A percentile compares a stretch with the other conserved stretches of the same genome.
Evolutionary conservation across 805 yeast species (phyloP).

Genomic region (Candida chilensis): DNA sequence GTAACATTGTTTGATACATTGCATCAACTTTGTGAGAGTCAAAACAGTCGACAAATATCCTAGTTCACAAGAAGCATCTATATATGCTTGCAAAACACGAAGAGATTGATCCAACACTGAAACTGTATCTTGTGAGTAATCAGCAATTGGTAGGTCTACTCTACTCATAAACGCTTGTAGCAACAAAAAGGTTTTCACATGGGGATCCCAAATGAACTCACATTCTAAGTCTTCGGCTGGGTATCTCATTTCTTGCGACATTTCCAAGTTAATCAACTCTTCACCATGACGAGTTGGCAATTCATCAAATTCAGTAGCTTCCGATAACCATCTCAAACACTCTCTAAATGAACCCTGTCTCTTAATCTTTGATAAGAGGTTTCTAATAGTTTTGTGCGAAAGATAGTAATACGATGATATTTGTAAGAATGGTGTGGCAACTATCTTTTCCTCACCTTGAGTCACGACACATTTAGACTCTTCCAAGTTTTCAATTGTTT

Average conservation of each 20-base stretch:
- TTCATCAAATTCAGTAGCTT: slow-evolving; percentile 77
- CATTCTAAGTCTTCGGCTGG: slow-evolving; percentile 46
- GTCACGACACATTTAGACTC: slow-evolving; percentile 63
- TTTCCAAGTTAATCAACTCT: slow-evolving; percentile 75
- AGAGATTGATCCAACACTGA: slow-evolving; percentile 90
- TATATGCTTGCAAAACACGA: slow-evolving; percentile 87
- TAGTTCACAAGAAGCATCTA: slow-evolving; percentile 81
- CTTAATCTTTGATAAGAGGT: slow-evolving; percentile 44
- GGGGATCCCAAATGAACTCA: slow-evolving; percentile 79
- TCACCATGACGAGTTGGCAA: slow-evolving; percentile 90
- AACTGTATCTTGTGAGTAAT: slow-evolving; percentile 87
- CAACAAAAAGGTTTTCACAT: slow-evolving; percentile 66
- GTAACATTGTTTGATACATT: slow-evolving; percentile 77
- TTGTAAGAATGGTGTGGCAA: slow-evolving; percentile 72
- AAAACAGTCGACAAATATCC: slow-evolving; percentile 61
- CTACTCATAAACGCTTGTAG: slow-evolving; percentile 67
- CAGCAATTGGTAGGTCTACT: slow-evolving; percentile 84
- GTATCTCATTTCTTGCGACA: slow-evolving; percentile 68
- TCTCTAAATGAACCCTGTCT: slow-evolving; percentile 45
- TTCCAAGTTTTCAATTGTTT: slow-evolving; percentile 53
- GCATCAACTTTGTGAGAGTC: slow-evolving; percentile 63
- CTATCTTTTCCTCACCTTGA: slow-evolving; percentile 34
- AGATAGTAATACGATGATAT: slow-evolving; percentile 89
- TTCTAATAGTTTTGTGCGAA: slow-evolving; percentile 82
- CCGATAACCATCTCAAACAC: slow-evolving; percentile 50